Evolutionary conservation across 768 basidiomycete genomes (phyloP), one percentile per base, ranked within the genome.

Genomic region (Dacryopinax spathularia): DNA sequence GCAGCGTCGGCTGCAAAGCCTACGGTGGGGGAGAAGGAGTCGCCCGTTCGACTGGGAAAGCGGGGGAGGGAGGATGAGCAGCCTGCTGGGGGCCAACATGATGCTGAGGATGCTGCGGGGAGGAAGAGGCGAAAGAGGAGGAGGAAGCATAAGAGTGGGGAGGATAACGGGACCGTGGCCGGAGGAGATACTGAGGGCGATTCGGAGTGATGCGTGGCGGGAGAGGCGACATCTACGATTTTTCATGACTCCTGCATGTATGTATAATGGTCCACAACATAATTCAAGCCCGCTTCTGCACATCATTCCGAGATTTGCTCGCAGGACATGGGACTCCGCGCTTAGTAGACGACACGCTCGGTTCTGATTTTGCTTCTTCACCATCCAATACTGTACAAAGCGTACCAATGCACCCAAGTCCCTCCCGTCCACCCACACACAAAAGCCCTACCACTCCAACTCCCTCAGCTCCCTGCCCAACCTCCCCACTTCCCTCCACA

Each of bases 81-180:
- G n/a, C n/a, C n/a, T n/a, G n/a, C n/a, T 9, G 13, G 6, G 48
- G 48, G 10, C 10, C 36, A 56, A 13, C 3, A 56, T 20, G 48
- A 56, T 25, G 48, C 7, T 7, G 29, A n/a, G n/a, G n/a, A n/a
- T 10, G 61, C 43, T 18, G 34, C 59, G 34, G 61, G 60, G 62
- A 36, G 60, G 59, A 65, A 56, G 60, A 43, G 56, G 60, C 62
- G 20, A 35, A 70, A 35, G 59, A 35, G 35, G 60, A 22, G 33
- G 33, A 37, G 37, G 61, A 68, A 34, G 64, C 61, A 33, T 63
- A 70, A 60, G 68, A 56, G 25, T 5, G 48, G 5, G 12, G 48
- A 9, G 25, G 48, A 9, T 3, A 31, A 3, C 6, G 48, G 33
- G 64, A 41, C 60, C 4, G 48, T 6, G 29, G 33, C 43, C 48